phyloP scores from a whole-genome alignment of 2,329 filamentous ascomycete genomes.

The Xylaria sp. region DNA sequence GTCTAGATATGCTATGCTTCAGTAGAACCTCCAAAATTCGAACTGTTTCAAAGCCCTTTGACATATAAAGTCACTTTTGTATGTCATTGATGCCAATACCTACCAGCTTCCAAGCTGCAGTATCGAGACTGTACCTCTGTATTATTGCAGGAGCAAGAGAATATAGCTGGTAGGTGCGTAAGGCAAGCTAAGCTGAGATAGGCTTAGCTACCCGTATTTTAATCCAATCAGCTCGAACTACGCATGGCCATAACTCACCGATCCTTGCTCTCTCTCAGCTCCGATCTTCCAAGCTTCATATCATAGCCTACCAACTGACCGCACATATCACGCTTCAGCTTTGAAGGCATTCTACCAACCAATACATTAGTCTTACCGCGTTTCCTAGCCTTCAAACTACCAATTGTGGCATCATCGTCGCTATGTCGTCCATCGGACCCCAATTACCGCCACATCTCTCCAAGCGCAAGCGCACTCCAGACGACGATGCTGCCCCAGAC shows the following conservation, averaged over 20 bases:
- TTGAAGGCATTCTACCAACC: background rate
- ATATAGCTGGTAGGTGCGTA: background rate
- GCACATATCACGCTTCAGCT: background rate
- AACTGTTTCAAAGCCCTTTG: no score
- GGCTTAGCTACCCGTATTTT: background rate
- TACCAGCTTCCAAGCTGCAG: no score
- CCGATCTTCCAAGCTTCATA: background rate
- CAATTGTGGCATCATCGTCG: constrained; percentile 5
- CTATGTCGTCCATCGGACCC: constrained; percentile 72
- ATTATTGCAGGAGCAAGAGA: background rate
- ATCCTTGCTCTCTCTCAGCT: background rate
- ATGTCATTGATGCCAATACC: no score
- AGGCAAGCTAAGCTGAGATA: background rate
- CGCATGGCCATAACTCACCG: no score
- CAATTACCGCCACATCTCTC: constrained; percentile 68
- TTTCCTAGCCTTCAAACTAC: background rate
- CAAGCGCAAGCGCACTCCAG: constrained; percentile 62
- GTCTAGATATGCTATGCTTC: no score
- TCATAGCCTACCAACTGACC: no score
- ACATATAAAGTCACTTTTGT: no score
- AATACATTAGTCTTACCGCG: background rate
- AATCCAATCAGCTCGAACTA: background rate
- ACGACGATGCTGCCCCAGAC: constrained; percentile 42
- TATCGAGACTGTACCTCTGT: no score
- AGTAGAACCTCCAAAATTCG: no score